Evolutionary conservation across 2,329 filamentous ascomycete genomes (phyloP).

Genomic region (Cladosporium austrohemisphaericum): DNA sequence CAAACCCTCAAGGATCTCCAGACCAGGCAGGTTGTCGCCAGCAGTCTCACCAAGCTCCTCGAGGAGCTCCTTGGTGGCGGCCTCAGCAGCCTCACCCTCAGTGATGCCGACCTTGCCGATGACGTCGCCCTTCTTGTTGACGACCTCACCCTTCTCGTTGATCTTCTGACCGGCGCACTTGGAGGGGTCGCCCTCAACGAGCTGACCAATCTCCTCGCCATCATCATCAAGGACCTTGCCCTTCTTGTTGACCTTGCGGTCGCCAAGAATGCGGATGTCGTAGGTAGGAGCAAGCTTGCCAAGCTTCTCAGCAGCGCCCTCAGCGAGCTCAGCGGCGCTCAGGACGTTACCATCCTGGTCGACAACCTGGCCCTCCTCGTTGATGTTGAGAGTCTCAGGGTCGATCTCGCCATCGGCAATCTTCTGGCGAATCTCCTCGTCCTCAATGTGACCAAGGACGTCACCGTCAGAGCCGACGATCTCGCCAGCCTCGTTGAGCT

Average conservation of each 20-base stretch:
- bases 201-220: constrained; percentile 49
- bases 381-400: constrained; percentile 48
- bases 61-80: constrained; percentile 47
- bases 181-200: constrained; percentile 44
- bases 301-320: constrained; percentile 47
- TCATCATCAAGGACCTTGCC: constrained; percentile 51
- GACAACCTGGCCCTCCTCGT: constrained; percentile 50
- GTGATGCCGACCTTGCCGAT: constrained; percentile 48
- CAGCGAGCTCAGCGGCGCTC: constrained; percentile 48
- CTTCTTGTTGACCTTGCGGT: constrained; percentile 57
- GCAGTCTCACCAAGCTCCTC: constrained; percentile 44
- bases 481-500: constrained; percentile 48
- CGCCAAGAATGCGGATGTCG: constrained; percentile 48
- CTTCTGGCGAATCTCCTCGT: constrained; percentile 40
- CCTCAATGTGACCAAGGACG: constrained; percentile 48
- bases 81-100: constrained; percentile 49
- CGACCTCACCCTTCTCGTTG: constrained; percentile 50
- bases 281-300: constrained; percentile 38
- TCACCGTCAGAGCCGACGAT: constrained; percentile 49
- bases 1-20: constrained; percentile 49
- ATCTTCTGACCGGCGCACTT: constrained; percentile 46
- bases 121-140: constrained; percentile 49
- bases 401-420: constrained; percentile 38
- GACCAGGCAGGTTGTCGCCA: constrained; percentile 37
- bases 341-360: constrained; percentile 50